A percentile compares a stretch with the other conserved stretches of the same genome.
Conservation (phyloP, 208 protist species). For the Leishmania lainsoni region DNA sequence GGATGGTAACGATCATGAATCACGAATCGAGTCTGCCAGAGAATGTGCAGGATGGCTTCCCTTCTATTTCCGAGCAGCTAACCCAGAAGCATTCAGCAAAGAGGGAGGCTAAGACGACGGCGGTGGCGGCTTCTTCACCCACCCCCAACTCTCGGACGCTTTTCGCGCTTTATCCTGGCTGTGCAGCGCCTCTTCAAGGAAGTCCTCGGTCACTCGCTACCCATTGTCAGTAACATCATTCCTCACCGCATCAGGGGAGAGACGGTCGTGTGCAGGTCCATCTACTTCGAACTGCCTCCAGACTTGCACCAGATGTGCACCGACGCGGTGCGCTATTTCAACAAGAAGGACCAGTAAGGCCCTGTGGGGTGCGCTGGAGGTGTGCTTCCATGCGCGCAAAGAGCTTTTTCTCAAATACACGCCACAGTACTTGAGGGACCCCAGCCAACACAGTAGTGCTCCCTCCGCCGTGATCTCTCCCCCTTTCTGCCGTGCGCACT, state of each 20-base stretch:
- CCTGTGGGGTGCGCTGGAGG: slow-evolving; percentile 37
- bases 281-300: slow-evolving; percentile 42
- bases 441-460: slow-evolving; percentile 14
- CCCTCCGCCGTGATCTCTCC: background rate
- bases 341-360: slow-evolving; percentile 32
- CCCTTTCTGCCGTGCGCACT: slow-evolving; percentile 1
- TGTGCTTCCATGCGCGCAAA: slow-evolving; percentile 42
- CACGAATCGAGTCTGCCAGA: background rate
- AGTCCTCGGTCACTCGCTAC: slow-evolving; percentile 58
- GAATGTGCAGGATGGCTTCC: too few relatives aligned
- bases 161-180: slow-evolving; percentile 17
- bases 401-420: slow-evolving; percentile 53
- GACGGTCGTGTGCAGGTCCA: slow-evolving; percentile 54
- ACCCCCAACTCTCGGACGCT: background rate
- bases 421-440: slow-evolving; percentile 34
- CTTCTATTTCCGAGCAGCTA: background rate
- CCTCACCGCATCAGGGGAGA: slow-evolving; percentile 39
- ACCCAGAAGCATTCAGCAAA: background rate
- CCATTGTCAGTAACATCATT: slow-evolving; percentile 53
- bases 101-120: background rate
- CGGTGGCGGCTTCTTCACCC: background rate
- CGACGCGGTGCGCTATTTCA: slow-evolving; percentile 29
- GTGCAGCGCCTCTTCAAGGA: slow-evolving; percentile 47
- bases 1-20: background rate
- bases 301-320: slow-evolving; percentile 40